These are phyloP conservation scores for Penicillium flavigenum DNA, from an alignment of 495 filamentous ascomycete genomes.

Conservation along the genomic window DNA sequence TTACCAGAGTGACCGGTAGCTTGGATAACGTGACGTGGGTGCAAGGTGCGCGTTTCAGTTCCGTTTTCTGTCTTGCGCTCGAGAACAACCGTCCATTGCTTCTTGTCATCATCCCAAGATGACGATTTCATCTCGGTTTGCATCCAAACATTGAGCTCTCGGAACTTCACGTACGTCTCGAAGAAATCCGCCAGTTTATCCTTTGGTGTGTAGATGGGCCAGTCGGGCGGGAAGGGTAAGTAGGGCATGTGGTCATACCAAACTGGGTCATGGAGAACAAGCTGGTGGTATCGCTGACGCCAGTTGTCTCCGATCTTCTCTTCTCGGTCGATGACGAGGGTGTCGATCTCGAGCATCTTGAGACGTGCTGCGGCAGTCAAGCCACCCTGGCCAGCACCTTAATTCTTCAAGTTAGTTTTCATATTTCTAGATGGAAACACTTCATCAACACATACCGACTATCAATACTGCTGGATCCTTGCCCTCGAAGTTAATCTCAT, in stretches of 20 bases:
- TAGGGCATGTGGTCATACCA: conserved; percentile 79
- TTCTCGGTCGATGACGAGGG: conserved; percentile 66
- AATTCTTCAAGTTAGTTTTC: conserved; percentile 13
- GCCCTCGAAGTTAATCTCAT: conserved; percentile 51
- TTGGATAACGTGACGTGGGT: conserved; percentile 67
- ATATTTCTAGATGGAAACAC: background rate
- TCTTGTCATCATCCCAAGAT: conserved; percentile 53
- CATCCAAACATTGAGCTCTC: conserved; percentile 82
- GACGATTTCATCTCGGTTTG: conserved; percentile 50
- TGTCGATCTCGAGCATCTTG: conserved; percentile 64
- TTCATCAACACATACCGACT: conserved; percentile 52
- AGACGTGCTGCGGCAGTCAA: conserved; percentile 68
- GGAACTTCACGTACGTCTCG: conserved; percentile 65
- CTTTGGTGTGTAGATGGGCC: conserved; percentile 72
- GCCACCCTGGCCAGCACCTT: conserved; percentile 51
- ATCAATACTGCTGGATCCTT: conserved; percentile 64
- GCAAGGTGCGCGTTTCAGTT: conserved; percentile 54
- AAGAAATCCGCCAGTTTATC: conserved; percentile 81
- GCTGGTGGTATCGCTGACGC: conserved; percentile 62
- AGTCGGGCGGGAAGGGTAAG: conserved; percentile 63
- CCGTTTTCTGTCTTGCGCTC: conserved; percentile 50
- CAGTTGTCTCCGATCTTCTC: conserved; percentile 72
- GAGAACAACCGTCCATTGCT: conserved; percentile 62
- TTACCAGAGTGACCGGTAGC: conserved; percentile 74
- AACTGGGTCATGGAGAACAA: conserved; percentile 73